phyloP scores from a whole-genome alignment of 2,329 filamentous ascomycete species.

The Thelonectria rubi region DNA sequence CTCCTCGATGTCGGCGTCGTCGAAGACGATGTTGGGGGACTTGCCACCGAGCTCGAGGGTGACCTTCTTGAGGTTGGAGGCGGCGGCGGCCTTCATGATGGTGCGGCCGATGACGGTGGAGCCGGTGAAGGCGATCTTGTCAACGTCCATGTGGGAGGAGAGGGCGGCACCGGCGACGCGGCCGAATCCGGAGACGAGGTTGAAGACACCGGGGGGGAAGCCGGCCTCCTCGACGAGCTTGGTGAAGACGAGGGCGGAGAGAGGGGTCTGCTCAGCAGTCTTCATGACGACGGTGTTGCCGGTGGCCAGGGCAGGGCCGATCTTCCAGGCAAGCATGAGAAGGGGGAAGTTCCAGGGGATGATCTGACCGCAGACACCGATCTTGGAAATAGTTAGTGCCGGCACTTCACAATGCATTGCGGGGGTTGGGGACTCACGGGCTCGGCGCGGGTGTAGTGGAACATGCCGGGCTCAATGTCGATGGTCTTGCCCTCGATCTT shows the following conservation, averaged over 20 bases:
- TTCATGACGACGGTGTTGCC: slow-evolving; percentile 80
- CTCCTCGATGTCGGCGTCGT: slow-evolving; percentile 80
- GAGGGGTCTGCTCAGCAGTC: slow-evolving; percentile 79
- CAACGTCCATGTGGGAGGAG: slow-evolving; percentile 78
- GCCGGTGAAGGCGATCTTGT: slow-evolving; percentile 86
- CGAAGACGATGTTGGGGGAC: slow-evolving; percentile 82
- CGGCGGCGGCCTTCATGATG: slow-evolving; percentile 83
- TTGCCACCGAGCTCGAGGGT: slow-evolving; percentile 83
- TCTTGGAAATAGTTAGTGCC: slow-evolving; percentile 42
- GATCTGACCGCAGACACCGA: slow-evolving; percentile 85
- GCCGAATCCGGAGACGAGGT: slow-evolving; percentile 81
- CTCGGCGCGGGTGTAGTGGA: slow-evolving; percentile 83
- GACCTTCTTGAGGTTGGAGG: slow-evolving; percentile 84
- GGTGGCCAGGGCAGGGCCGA: slow-evolving; percentile 75
- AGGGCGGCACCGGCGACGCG: slow-evolving; percentile 81
- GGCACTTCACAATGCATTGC: not conserved
- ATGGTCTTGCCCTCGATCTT: slow-evolving; percentile 91
- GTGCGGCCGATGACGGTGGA: slow-evolving; percentile 76
- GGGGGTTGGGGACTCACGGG: slow-evolving; percentile 59
- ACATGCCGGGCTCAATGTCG: slow-evolving; percentile 79
- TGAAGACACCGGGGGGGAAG: slow-evolving; percentile 80
- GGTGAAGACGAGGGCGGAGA: slow-evolving; percentile 72
- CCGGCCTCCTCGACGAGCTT: slow-evolving; percentile 77
- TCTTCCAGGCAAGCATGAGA: slow-evolving; percentile 86
- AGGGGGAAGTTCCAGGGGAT: slow-evolving; percentile 92